These are phyloP conservation scores for Trametes polyzona DNA, from an alignment of 1,284 basidiomycete species.

Conservation along the genomic window DNA sequence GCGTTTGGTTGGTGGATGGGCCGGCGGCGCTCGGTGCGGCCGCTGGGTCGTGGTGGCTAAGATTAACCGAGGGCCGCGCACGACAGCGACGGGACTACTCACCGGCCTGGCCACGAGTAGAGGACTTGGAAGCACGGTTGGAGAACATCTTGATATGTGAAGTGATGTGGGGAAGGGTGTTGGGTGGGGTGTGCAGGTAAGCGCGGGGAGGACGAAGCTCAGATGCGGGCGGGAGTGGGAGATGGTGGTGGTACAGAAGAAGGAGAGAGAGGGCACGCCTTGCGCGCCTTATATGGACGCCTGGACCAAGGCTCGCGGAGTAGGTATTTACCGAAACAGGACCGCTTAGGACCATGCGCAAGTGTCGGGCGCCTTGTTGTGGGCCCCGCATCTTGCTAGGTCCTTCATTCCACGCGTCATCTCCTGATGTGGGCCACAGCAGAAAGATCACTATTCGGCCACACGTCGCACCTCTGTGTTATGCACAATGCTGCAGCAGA, in stretches of 20 bases:
- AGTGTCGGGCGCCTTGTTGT: background rate
- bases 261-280: background rate
- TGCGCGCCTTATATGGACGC: conserved; percentile 5
- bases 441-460: no score
- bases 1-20: background rate
- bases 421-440: no score
- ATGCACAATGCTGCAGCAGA: no score
- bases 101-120: conserved; percentile 13
- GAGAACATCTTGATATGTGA: background rate
- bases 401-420: no score
- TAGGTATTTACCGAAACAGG: background rate
- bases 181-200: background rate
- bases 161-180: background rate
- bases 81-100: background rate
- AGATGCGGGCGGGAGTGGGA: background rate
- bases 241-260: conserved; percentile 15
- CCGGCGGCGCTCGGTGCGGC: conserved; percentile 1
- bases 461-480: no score
- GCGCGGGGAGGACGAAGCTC: background rate
- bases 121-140: conserved; percentile 14
- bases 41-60: conserved; percentile 11
- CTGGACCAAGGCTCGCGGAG: background rate
- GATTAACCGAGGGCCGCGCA: background rate
- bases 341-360: background rate
- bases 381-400: background rate